Conservation (phyloP, 2,329 filamentous ascomycete species). For the Penicillium crustosum region DNA sequence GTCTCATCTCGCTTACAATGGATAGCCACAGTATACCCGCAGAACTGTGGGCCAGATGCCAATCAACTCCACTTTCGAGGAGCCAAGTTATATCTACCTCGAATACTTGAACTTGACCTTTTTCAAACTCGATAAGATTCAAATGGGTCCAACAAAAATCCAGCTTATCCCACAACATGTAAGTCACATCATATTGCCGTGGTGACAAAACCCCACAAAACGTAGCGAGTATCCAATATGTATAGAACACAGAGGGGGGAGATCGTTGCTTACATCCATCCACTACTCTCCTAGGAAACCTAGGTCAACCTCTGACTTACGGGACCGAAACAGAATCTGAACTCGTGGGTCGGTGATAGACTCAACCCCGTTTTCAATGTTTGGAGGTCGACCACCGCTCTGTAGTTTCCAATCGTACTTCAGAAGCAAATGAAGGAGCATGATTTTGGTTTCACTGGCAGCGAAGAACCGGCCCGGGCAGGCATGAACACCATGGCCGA, state of each 20-base stretch:
- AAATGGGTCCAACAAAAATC: too few species aligned
- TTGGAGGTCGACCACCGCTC: constrained; percentile 38
- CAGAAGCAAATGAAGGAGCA: constrained; percentile 52
- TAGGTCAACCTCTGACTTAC: constrained; percentile 29
- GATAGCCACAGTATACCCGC: not conserved
- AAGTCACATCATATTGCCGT: not conserved
- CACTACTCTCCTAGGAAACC: constrained; percentile 19
- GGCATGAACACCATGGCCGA: constrained; percentile 40
- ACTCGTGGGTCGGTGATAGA: constrained; percentile 37
- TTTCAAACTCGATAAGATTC: not conserved
- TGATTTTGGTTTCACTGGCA: constrained; percentile 57
- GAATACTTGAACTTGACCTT: not conserved
- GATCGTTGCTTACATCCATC: not conserved
- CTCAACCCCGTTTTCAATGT: constrained; percentile 49
- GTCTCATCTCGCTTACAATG: constrained; percentile 7
- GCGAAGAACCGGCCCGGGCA: constrained; percentile 59
- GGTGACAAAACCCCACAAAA: not conserved
- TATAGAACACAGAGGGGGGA: not conserved
- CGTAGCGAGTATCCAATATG: not conserved
- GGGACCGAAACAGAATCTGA: constrained; percentile 28
- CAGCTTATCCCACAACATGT: not conserved
- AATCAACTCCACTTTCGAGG: constrained; percentile 7
- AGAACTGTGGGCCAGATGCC: not conserved
- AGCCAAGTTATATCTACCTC: not conserved
- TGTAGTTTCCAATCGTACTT: constrained; percentile 55